A percentile compares a stretch with the other conserved stretches of the same genome.
phyloP scores from a whole-genome alignment of 352 stramenopile species.

The Peronospora belbahrii region DNA sequence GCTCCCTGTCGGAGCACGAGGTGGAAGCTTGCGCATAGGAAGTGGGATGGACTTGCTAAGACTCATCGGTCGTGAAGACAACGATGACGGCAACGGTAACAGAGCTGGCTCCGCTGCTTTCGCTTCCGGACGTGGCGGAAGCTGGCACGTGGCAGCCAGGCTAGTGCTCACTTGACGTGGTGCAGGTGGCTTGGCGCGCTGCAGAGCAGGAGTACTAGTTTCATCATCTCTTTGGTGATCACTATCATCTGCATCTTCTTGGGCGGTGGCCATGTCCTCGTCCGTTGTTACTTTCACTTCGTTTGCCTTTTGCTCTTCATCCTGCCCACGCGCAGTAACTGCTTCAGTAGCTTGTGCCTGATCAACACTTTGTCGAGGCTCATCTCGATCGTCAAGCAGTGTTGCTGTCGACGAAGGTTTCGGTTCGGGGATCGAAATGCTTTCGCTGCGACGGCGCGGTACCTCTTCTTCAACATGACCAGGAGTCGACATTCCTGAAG shows the following conservation, averaged over 20 bases:
- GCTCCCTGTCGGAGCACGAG: conserved; percentile 15
- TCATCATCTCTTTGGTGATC: conserved; percentile 5
- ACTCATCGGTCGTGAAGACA: conserved; percentile 59
- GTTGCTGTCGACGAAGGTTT: conserved; percentile 19
- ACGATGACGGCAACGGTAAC: conserved; percentile 48
- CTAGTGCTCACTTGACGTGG: conserved; percentile 19
- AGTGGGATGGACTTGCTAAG: conserved; percentile 79
- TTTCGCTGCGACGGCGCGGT: conserved; percentile 35
- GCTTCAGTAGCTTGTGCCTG: conserved; percentile 3
- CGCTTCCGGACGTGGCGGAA: conserved; percentile 10
- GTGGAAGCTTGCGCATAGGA: conserved; percentile 29
- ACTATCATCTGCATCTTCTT: conserved; percentile 7
- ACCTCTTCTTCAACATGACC: conserved; percentile 3
- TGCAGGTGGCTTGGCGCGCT: conserved; percentile 9
- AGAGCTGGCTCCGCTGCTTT: conserved; percentile 17
- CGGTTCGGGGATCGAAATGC: conserved; percentile 47
- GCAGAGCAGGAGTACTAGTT: neutral
- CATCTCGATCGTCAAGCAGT: conserved; percentile 19
- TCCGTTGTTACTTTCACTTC: neutral
- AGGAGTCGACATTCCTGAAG: conserved; percentile 4
- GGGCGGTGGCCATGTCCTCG: neutral
- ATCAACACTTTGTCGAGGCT: conserved; percentile 1
- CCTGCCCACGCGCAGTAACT: neutral
- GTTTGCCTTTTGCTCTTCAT: conserved; percentile 7
- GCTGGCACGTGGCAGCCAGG: conserved; percentile 16